Evolutionary conservation across 306 rosid species (phyloP).

Genomic region (Inga oerstediana): DNA sequence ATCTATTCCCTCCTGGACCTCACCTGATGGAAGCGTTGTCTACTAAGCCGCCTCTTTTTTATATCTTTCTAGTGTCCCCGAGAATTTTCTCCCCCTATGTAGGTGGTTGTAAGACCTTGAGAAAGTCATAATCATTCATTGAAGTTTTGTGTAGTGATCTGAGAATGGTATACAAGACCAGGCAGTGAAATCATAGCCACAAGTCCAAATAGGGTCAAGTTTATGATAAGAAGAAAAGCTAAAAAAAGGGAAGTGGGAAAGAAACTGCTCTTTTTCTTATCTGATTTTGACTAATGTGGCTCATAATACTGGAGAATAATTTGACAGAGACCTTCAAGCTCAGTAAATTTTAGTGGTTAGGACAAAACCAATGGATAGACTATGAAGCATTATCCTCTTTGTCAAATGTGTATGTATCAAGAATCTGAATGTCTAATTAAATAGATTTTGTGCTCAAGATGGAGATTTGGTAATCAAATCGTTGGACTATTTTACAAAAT

Average conservation of each 20-base stretch:
- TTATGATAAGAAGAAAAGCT: not conserved
- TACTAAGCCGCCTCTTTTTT: too few relatives aligned
- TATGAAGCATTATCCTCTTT: slow-evolving; percentile 1
- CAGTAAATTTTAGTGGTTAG: not conserved
- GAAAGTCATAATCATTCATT: not conserved
- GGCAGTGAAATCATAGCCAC: not conserved
- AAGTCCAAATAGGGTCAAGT: not conserved
- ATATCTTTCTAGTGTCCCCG: not conserved
- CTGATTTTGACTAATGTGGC: not conserved
- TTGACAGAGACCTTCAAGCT: slow-evolving; percentile 6
- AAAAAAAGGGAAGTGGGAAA: not conserved
- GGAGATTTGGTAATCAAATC: not conserved
- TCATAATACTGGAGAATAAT: slow-evolving; percentile 8
- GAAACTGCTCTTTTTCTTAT: not conserved
- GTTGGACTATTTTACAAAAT: too few relatives aligned
- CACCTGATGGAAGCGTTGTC: too few relatives aligned
- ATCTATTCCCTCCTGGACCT: too few relatives aligned
- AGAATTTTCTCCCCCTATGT: not conserved
- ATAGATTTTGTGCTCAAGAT: not conserved
- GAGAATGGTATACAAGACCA: not conserved
- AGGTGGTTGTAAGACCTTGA: not conserved
- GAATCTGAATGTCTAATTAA: not conserved
- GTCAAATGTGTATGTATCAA: not conserved
- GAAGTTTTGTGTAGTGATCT: not conserved
- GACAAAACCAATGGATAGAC: not conserved